Base-by-base conservation (phyloP, 2,329 filamentous ascomycete species). In the Nigrospora osmanthi region DNA sequence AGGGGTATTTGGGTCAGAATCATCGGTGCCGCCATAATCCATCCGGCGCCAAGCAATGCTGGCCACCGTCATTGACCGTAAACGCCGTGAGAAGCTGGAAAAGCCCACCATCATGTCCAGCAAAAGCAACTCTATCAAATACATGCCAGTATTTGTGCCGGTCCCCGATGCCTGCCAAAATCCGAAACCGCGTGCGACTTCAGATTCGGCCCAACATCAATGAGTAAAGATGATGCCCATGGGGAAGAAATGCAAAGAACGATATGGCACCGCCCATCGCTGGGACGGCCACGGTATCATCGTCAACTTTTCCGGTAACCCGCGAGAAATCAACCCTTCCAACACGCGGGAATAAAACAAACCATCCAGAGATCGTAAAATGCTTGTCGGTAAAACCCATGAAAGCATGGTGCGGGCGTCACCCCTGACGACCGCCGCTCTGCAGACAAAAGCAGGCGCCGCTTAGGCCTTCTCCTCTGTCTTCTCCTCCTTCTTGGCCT, bases 401-500 rank as follows among this genome's bases (percentile, higher is more conserved):
- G 16, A 36, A 32, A 13, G 33, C 28, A 28, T 28, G 2, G 9
- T 28, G 23, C 23, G 10, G 23, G 23, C 23, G 23, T 7, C 23
- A 10, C 23, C 23, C 7, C 23, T 6, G 23, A 10, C 7, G 23
- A 7, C 23, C 23, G 23, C 23, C 10, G 15, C 15, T 38, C 32
- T 23, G 35, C 35, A 34, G 33, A 36, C 35, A 44, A 28, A 35
- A 38, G 38, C 42, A 35, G 42, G 11, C 19, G 38, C 16, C 54
- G 60, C 60, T 63, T 71, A 75, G 62, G 71, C 71, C 66, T 76
- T 78, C 52, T 75, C 71, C 57, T 73, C 71, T 38, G 60, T 62
- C 56, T 75, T 71, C 54, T 69, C 69, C 63, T 79, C 75, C 60
- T 80, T 74, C 62, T 72, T 69, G 40, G 58, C 59, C 52, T 70